A percentile compares a stretch with the other conserved stretches of the same genome.
Conservation (phyloP, 208 protist genomes). For the Herpetomonas tarakana region DNA sequence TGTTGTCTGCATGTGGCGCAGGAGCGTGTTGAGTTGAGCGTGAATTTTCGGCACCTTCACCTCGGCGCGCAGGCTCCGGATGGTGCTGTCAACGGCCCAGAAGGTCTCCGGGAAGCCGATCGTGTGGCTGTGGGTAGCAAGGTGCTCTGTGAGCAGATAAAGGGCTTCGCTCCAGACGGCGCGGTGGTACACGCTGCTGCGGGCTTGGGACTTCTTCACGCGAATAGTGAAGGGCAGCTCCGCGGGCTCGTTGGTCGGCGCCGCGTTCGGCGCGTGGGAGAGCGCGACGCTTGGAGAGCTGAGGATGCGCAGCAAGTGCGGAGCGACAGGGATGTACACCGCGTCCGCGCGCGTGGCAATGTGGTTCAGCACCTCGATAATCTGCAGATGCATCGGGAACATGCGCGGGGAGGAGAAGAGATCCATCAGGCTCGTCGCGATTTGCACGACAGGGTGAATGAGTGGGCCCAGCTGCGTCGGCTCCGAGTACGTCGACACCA, state of each 20-base stretch:
- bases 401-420: constrained; percentile 92
- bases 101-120: constrained; percentile 94
- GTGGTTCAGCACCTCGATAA: constrained; percentile 91
- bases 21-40: constrained; percentile 59
- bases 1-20: constrained; percentile 77
- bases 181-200: constrained; percentile 67
- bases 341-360: constrained; percentile 79
- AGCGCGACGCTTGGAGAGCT: constrained; percentile 83
- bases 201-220: constrained; percentile 86
- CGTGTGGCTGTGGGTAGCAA: constrained; percentile 80
- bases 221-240: constrained; percentile 89
- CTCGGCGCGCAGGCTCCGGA: constrained; percentile 81
- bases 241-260: constrained; percentile 39
- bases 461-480: constrained; percentile 84
- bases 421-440: constrained; percentile 82
- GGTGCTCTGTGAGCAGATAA: constrained; percentile 87
- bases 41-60: constrained; percentile 84
- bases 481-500: constrained; percentile 86
- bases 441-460: constrained; percentile 93
- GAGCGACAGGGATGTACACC: constrained; percentile 92
- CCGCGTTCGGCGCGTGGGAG: constrained; percentile 23
- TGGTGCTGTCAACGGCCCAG: constrained; percentile 79
- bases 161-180: constrained; percentile 76
- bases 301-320: constrained; percentile 92
- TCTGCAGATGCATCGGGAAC: constrained; percentile 95